Evolutionary conservation across 805 yeast species (phyloP), one percentile per base, ranked within the genome.

Genomic region (Wickerhamomyces alni): DNA sequence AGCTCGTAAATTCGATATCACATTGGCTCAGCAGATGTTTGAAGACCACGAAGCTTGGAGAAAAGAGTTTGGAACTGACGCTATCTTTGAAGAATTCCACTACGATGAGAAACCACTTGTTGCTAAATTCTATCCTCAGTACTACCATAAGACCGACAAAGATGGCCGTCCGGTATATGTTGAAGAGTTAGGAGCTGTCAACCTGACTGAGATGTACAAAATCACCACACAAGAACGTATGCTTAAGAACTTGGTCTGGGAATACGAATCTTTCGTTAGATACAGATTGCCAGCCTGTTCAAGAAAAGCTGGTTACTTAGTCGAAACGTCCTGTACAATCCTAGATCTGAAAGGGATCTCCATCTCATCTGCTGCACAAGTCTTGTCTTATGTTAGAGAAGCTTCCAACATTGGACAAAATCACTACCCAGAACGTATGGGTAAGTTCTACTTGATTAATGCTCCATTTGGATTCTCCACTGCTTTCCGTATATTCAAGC

Each of bases 341-440:
- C 69, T 93, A 70, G 99, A 93, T 61, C 74, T 93, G 61, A 93
- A 93, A 68, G 97, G 97, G 26, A 88, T 91, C 41, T 86, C 96
- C 19, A 71, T 93, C 43, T 69, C 83, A 18, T 67, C 93, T 35
- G 95, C 95, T 19, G 79, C 82, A 47, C 87, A 82, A 59, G 99
- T 93, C 32, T 70, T 87, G 48, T 71, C 82, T 11, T 93, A 88
- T 64, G 95, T 93, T 40, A 80, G 81, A 61, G 97, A 89, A 65
- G 96, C 99, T 9, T 86, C 96, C 12, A 69, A 75, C 55, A 87
- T 93, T 54, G 96, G 98, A 43, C 99, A 93, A 71, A 87, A 93
- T 68, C 91, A 86, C 67, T 93, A 93, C 62, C 99, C 99, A 13
- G 99, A 93, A 72, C 84, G 98, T 66, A 93, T 93, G 99, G 99